phyloP scores from a whole-genome alignment of 108 stramenopile genomes.

The Cyclotella cryptica region DNA sequence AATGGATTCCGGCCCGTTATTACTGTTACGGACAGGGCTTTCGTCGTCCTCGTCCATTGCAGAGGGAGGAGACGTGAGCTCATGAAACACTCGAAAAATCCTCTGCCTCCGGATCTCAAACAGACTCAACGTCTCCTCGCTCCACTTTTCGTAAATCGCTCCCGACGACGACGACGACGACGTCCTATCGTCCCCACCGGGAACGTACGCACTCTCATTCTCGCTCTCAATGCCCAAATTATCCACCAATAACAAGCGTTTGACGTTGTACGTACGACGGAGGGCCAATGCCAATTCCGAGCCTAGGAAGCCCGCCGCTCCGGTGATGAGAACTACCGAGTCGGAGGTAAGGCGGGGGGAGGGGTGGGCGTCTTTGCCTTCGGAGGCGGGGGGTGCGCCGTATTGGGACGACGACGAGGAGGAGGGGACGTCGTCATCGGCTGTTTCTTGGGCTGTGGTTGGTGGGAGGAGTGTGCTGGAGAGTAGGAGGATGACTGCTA shows the following conservation, averaged over 20 bases:
- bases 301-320: conserved; percentile 86
- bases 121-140: conserved; percentile 63
- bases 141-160: conserved; percentile 27
- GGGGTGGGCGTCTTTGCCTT: neutral
- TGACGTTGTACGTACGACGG: conserved; percentile 71
- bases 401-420: neutral
- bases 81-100: conserved; percentile 75
- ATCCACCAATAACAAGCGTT: conserved; percentile 72
- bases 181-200: neutral
- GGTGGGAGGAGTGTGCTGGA: too few relatives aligned
- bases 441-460: too few relatives aligned
- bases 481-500: too few relatives aligned
- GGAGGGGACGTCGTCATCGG: too few relatives aligned
- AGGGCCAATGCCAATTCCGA: conserved; percentile 81
- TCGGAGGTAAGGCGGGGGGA: conserved; percentile 23
- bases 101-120: conserved; percentile 84
- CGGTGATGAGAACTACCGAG: conserved; percentile 83
- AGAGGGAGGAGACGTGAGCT: conserved; percentile 32
- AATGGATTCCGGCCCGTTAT: conserved; percentile 22
- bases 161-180: too few relatives aligned
- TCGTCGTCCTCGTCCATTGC: neutral
- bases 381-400: neutral
- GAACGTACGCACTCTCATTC: conserved; percentile 32
- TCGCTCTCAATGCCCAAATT: conserved; percentile 40
- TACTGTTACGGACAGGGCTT: neutral